These are phyloP conservation scores for Trichoderma orchidacearum DNA, from an alignment of 495 filamentous ascomycete species.

Conservation along the genomic window DNA sequence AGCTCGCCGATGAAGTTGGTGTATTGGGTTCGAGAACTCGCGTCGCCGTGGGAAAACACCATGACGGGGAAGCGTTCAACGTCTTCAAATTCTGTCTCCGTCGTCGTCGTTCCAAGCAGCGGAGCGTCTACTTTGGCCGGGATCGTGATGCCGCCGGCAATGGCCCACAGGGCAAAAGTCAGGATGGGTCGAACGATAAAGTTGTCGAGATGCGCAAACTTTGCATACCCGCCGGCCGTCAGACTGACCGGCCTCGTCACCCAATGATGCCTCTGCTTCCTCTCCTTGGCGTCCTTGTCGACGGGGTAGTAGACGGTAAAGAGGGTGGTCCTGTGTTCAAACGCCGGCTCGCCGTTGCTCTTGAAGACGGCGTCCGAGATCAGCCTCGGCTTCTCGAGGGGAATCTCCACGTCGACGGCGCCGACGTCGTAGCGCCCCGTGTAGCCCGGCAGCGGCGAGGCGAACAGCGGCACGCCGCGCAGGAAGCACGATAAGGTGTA, in stretches of 20 bases:
- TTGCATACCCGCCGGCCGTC: constrained; percentile 34
- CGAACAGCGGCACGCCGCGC: constrained; percentile 25
- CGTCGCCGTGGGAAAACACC: constrained; percentile 41
- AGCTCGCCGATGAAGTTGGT: constrained; percentile 39
- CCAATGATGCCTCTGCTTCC: constrained; percentile 28
- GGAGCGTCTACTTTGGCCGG: constrained; percentile 29
- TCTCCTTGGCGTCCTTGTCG: constrained; percentile 9
- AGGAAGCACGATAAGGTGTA: constrained; percentile 26
- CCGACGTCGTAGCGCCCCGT: constrained; percentile 35
- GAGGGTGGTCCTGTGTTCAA: constrained; percentile 32
- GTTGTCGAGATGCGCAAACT: constrained; percentile 27
- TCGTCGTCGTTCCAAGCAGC: constrained; percentile 15
- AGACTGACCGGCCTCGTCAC: constrained; percentile 32
- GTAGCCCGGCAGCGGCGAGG: constrained; percentile 28
- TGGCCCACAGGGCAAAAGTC: constrained; percentile 15
- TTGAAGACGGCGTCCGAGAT: constrained; percentile 25
- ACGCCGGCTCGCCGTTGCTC: constrained; percentile 18
- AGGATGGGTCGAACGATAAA: constrained; percentile 22
- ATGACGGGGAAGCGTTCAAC: constrained; percentile 22
- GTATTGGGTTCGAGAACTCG: constrained; percentile 34
- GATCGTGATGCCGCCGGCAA: constrained; percentile 28
- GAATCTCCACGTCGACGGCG: constrained; percentile 30
- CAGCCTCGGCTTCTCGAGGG: constrained; percentile 15
- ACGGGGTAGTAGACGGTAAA: constrained; percentile 37
- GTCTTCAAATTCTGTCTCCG: constrained; percentile 8